Evolutionary conservation across 2,329 filamentous ascomycete genomes (phyloP).

Genomic region (Aspergillus neoniger): DNA sequence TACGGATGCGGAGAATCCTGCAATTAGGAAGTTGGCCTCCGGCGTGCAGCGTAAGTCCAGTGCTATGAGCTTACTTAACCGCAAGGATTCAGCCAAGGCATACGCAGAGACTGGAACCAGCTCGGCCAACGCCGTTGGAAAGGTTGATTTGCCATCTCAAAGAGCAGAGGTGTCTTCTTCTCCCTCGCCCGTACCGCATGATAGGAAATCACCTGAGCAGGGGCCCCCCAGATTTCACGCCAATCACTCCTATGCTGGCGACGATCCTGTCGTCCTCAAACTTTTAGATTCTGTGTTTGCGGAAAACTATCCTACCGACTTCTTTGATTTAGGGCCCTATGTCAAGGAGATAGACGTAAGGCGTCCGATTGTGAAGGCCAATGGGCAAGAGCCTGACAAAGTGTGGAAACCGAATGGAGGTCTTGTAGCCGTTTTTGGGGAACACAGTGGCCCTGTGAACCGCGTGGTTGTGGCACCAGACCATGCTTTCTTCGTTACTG

Average conservation of each 20-base stretch:
- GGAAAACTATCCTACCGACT: constrained; percentile 62
- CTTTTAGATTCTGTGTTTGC: constrained; percentile 82
- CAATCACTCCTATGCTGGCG: constrained; percentile 83
- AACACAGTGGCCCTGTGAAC: constrained; percentile 81
- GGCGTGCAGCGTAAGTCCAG: constrained; percentile 50
- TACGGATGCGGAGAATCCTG: constrained; percentile 33
- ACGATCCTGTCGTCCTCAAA: constrained; percentile 63
- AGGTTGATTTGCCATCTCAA: constrained; percentile 57
- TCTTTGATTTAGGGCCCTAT: constrained; percentile 72
- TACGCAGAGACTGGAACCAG: constrained; percentile 66
- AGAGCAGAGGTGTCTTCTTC: constrained; percentile 40
- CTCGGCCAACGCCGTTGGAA: constrained; percentile 65
- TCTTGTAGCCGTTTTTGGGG: constrained; percentile 83
- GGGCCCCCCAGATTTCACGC: constrained; percentile 55
- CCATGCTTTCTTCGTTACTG: constrained; percentile 92
- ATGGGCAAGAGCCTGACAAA: constrained; percentile 56
- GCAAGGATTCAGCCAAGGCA: constrained; percentile 61
- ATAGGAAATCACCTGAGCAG: constrained; percentile 28
- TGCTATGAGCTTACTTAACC: constrained; percentile 62
- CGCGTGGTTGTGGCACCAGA: constrained; percentile 82
- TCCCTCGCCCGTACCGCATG: constrained; percentile 39
- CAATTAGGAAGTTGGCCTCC: constrained; percentile 28
- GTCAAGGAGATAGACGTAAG: constrained; percentile 66
- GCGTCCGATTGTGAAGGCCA: constrained; percentile 56
- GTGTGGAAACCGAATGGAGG: constrained; percentile 83